Percentiles rank a stretch among this genome's conserved stretches.
These are phyloP conservation scores for Schizosaccharomyces versatilis DNA, from an alignment of 1,139 yeast genomes.

Conservation along the genomic window DNA sequence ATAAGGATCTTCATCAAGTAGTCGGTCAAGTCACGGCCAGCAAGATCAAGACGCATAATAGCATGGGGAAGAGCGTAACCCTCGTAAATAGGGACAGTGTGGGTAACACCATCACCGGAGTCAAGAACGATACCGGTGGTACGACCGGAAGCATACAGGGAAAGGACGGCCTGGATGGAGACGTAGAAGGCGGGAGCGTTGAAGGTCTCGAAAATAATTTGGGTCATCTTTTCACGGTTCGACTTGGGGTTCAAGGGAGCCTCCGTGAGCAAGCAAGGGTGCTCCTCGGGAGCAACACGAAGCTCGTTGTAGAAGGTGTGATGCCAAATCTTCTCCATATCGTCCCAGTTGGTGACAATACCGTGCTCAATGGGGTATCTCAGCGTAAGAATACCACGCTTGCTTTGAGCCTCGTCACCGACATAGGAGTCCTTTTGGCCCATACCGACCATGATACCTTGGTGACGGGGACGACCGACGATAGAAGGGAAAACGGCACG, in stretches of 20 bases:
- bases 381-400: conserved; percentile 97
- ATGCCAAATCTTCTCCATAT: conserved; percentile 99
- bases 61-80: conserved; percentile 99
- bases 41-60: conserved; percentile 93
- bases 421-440: conserved; percentile 99
- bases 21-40: conserved; percentile 98
- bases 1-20: conserved; percentile 94
- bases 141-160: conserved; percentile 97
- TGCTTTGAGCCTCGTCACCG: conserved; percentile 99
- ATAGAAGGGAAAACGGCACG: conserved; percentile 99
- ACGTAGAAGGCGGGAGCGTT: conserved; percentile 98
- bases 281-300: conserved; percentile 98
- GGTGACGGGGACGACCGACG: conserved; percentile 99
- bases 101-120: conserved; percentile 99
- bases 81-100: conserved; percentile 98
- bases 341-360: conserved; percentile 99
- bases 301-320: conserved; percentile 93
- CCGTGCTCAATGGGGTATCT: conserved; percentile 99
- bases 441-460: conserved; percentile 81
- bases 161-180: conserved; percentile 92
- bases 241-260: conserved; percentile 98
- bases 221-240: conserved; percentile 99
- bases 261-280: conserved; percentile 92
- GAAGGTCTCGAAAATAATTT: conserved; percentile 94
- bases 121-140: conserved; percentile 98